A percentile compares a stretch with the other conserved stretches of the same genome.
Evolutionary conservation across 164 flowering plant species (phyloP).

Genomic region (Aristolochia californica): DNA sequence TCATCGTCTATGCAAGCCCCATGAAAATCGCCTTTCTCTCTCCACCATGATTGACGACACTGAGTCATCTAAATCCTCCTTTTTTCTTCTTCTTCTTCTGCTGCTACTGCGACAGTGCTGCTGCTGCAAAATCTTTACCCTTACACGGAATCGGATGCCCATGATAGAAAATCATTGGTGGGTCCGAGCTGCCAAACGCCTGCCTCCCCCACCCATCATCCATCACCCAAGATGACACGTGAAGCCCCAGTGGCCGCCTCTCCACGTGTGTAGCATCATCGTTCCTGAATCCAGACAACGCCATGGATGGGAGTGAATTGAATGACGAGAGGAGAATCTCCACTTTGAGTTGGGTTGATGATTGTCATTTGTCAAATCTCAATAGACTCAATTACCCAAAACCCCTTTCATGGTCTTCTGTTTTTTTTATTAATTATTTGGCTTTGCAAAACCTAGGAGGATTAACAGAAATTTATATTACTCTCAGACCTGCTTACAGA

Average conservation of each 20-base stretch:
- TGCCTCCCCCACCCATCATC: background rate
- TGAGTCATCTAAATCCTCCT: background rate
- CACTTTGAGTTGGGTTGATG: background rate
- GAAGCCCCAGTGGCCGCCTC: background rate
- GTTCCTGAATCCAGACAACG: background rate
- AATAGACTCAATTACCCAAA: too few relatives aligned
- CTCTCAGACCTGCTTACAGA: too few relatives aligned
- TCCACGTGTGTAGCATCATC: background rate
- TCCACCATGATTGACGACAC: conserved; percentile 2
- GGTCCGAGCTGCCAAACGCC: conserved; percentile 7
- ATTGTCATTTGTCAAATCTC: too few relatives aligned
- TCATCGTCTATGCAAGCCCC: too few relatives aligned
- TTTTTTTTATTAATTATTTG: background rate
- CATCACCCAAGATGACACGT: background rate
- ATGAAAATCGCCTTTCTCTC: conserved; percentile 1
- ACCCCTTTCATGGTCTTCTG: background rate
- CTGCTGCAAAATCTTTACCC: background rate
- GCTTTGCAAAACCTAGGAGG: background rate
- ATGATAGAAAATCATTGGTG: conserved; percentile 11
- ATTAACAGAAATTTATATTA: too few relatives aligned
- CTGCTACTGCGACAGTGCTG: too few relatives aligned
- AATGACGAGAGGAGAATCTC: background rate
- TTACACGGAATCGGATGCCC: conserved; percentile 8
- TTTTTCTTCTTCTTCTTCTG: conserved; percentile 1
- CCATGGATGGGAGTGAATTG: background rate